These are phyloP conservation scores for Rutstroemia sp. DNA, from an alignment of 2,329 filamentous ascomycete species.

Conservation along the genomic window DNA sequence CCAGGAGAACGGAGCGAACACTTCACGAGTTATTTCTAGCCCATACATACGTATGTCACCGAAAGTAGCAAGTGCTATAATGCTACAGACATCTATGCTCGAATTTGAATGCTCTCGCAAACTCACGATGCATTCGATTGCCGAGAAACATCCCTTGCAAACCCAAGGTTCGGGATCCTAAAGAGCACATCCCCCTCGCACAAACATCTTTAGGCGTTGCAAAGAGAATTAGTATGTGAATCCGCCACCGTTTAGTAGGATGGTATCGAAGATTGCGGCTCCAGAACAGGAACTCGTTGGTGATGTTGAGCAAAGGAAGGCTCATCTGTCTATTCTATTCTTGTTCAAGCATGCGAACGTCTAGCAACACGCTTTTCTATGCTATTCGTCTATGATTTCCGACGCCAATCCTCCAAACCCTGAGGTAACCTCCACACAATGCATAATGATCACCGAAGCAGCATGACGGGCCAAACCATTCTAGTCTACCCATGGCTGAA, in stretches of 20 bases:
- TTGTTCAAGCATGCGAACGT: conserved; percentile 1
- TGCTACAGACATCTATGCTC: too few species aligned
- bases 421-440: background rate
- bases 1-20: background rate
- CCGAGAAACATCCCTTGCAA: too few species aligned
- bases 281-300: background rate
- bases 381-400: background rate
- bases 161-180: too few species aligned
- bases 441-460: background rate
- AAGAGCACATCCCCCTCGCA: too few species aligned
- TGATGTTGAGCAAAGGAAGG: background rate
- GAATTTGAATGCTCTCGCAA: too few species aligned
- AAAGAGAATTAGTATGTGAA: too few species aligned
- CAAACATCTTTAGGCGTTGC: too few species aligned
- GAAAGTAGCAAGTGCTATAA: too few species aligned
- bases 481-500: conserved; percentile 48
- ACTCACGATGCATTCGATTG: too few species aligned
- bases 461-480: background rate
- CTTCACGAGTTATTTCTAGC: background rate
- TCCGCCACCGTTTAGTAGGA: too few species aligned
- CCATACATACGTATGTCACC: background rate
- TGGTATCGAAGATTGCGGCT: too few species aligned
- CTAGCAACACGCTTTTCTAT: background rate
- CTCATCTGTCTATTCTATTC: background rate
- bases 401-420: background rate